These are phyloP conservation scores for Lachancea kluyveri DNA, from an alignment of 805 yeast genomes.

Conservation along the genomic window DNA sequence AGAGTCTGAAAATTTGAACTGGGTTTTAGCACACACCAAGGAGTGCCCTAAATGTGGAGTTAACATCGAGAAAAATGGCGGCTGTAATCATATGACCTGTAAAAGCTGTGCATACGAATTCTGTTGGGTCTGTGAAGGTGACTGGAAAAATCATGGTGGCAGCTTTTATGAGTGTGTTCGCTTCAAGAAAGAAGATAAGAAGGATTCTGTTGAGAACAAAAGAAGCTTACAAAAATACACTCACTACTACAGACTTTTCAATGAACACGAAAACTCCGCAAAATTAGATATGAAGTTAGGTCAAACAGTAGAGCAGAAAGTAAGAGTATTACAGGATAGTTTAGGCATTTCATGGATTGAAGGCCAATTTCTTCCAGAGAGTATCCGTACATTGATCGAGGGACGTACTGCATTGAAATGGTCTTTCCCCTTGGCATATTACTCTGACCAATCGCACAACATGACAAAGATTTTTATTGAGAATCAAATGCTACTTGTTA, in stretches of 20 bases:
- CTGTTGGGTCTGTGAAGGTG: conserved; percentile 87
- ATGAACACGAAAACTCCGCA: conserved; percentile 71
- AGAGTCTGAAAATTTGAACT: conserved; percentile 81
- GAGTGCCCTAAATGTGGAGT: conserved; percentile 79
- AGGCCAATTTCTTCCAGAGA: conserved; percentile 73
- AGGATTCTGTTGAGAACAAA: conserved; percentile 28
- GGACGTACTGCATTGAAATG: conserved; percentile 80
- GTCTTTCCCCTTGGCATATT: conserved; percentile 81
- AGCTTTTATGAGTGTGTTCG: conserved; percentile 63
- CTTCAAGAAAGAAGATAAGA: conserved; percentile 39
- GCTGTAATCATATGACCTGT: conserved; percentile 96
- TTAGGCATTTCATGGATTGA: conserved; percentile 78
- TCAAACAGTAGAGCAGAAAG: conserved; percentile 54
- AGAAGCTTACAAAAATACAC: conserved; percentile 27
- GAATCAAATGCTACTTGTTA: conserved; percentile 57
- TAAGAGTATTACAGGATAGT: conserved; percentile 58
- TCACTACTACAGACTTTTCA: conserved; percentile 53
- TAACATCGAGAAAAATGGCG: conserved; percentile 87
- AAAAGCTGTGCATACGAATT: conserved; percentile 69
- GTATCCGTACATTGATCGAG: conserved; percentile 54
- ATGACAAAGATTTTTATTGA: conserved; percentile 61
- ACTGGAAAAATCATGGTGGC: conserved; percentile 67
- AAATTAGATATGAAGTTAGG: conserved; percentile 63
- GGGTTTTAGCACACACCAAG: conserved; percentile 83
- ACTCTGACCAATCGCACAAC: conserved; percentile 45